Evolutionary conservation across 2,329 filamentous ascomycete species (phyloP).

Genomic region (Apiospora phragmitis): DNA sequence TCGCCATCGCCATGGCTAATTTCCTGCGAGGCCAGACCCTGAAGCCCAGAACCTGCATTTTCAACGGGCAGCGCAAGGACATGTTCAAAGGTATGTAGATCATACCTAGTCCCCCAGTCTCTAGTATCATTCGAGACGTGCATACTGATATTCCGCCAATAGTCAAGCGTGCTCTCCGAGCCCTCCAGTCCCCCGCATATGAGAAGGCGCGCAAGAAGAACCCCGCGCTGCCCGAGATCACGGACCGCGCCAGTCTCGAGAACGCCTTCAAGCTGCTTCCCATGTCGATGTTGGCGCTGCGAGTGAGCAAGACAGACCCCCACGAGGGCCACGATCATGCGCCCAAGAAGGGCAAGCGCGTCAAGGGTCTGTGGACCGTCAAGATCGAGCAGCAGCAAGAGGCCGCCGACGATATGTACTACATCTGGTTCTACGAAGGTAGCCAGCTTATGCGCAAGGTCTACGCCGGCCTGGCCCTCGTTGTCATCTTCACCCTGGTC

Average conservation of each 20-base stretch:
- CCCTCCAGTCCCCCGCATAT: slow-evolving; percentile 86
- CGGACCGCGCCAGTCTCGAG: slow-evolving; percentile 83
- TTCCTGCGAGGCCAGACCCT: slow-evolving; percentile 83
- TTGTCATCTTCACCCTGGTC: slow-evolving; percentile 83
- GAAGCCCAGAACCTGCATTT: slow-evolving; percentile 86
- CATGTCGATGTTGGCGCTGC: slow-evolving; percentile 88
- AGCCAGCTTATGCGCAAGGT: slow-evolving; percentile 92
- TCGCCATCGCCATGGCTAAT: slow-evolving; percentile 84
- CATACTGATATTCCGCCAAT: slow-evolving; percentile 18
- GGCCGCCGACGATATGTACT: slow-evolving; percentile 82
- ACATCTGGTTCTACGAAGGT: slow-evolving; percentile 95
- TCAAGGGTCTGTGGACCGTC: slow-evolving; percentile 96
- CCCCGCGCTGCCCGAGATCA: slow-evolving; percentile 82
- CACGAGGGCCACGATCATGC: slow-evolving; percentile 73
- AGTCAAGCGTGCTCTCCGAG: slow-evolving; percentile 96
- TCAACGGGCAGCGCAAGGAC: slow-evolving; percentile 95
- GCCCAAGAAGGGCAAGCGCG: slow-evolving; percentile 76
- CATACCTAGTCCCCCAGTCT: not conserved
- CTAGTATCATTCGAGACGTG: not conserved
- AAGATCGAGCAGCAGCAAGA: slow-evolving; percentile 96
- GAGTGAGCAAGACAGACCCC: slow-evolving; percentile 80
- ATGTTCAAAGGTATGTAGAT: slow-evolving; percentile 80
- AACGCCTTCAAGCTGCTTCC: slow-evolving; percentile 95
- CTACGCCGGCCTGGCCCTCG: slow-evolving; percentile 80
- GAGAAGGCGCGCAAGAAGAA: slow-evolving; percentile 89